Base-by-base conservation (phyloP, 106 monocot genomes). In the Xerophyta viscosa region DNA sequence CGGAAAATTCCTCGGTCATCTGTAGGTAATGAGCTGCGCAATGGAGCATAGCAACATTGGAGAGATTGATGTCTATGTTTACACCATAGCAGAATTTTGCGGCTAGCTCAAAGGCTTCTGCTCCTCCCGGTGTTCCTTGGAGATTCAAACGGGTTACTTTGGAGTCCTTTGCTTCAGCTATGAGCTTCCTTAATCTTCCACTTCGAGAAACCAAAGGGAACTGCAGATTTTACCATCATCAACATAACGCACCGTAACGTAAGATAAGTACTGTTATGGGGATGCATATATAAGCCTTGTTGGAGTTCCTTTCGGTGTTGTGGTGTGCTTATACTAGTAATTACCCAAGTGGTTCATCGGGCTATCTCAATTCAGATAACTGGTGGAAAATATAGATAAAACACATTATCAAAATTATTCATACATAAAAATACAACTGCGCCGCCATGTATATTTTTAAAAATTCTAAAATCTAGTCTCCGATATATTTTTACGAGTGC, bases 61-160 rank as follows among this genome's bases (percentile, higher is more conserved):
- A 25, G 17, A 78, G 53, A 11, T 70, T 78, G 66, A 88, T 71
- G 5, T 88, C 88, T 20, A 78, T 66, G 50, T 51, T 62, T 0
- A 78, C 37, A 9, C 88, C 80, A 53, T 88, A 93, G 53, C 83
- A 88, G 72, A 84, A 87, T 54, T 84, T 93, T 1, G 93, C 93
- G 0, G 93, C 83, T 10, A 94, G 61, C 52, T 94, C 84, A 36
- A 94, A 94, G 14, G 75, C 74, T 23, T 77, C 75, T 8, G 88
- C 45, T 33, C 93, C 93, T 8, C 93, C 93, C 0, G 93, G 93
- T 10, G 69, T 66, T 30, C 57, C 41, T 1, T 81, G 79, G 44
- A 94, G 71, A 58, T 53, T 70, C n/a, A 94, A 67, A 29, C 72
- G 70, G 14, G 50, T 54, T 20, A 66, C 33, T 49, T 83, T 87